phyloP scores from a whole-genome alignment of 495 filamentous ascomycete genomes.

The Platismatia glauca region DNA sequence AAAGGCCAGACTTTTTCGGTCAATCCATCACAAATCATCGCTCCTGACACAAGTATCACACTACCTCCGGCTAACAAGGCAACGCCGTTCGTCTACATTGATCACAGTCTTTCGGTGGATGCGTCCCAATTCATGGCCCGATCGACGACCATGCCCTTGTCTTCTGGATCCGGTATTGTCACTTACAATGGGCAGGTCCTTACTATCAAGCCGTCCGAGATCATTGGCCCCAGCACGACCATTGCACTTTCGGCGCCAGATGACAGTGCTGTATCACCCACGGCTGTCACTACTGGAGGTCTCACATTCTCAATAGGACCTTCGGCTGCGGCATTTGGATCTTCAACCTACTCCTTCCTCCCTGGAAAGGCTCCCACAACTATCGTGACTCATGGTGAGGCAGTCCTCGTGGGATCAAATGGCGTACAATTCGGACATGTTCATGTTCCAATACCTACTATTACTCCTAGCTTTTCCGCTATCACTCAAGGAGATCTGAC shows the following conservation, averaged over 20 bases:
- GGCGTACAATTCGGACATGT: slow-evolving; percentile 32
- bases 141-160: slow-evolving; percentile 18
- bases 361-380: slow-evolving; percentile 27
- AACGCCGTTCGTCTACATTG: slow-evolving; percentile 16
- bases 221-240: slow-evolving; percentile 21
- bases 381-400: slow-evolving; percentile 34
- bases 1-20: slow-evolving; percentile 24
- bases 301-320: slow-evolving; percentile 34
- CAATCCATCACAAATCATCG: slow-evolving; percentile 20
- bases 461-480: slow-evolving; percentile 5
- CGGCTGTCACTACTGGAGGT: slow-evolving; percentile 32
- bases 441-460: slow-evolving; percentile 17
- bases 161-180: slow-evolving; percentile 14
- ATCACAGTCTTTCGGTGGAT: slow-evolving; percentile 22
- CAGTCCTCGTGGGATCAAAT: slow-evolving; percentile 36
- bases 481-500: slow-evolving; percentile 30
- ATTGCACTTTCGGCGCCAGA: slow-evolving; percentile 18
- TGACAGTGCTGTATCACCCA: slow-evolving; percentile 22
- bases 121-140: slow-evolving; percentile 18
- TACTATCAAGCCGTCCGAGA: slow-evolving; percentile 18
- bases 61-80: slow-evolving; percentile 1
- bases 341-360: slow-evolving; percentile 36
- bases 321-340: slow-evolving; percentile 37
- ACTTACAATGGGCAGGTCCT: slow-evolving; percentile 16
- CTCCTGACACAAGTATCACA: slow-evolving; percentile 19